These are phyloP conservation scores for Cystobasidiaceae sp. DNA, from an alignment of 1,284 basidiomycete species.

Conservation along the genomic window DNA sequence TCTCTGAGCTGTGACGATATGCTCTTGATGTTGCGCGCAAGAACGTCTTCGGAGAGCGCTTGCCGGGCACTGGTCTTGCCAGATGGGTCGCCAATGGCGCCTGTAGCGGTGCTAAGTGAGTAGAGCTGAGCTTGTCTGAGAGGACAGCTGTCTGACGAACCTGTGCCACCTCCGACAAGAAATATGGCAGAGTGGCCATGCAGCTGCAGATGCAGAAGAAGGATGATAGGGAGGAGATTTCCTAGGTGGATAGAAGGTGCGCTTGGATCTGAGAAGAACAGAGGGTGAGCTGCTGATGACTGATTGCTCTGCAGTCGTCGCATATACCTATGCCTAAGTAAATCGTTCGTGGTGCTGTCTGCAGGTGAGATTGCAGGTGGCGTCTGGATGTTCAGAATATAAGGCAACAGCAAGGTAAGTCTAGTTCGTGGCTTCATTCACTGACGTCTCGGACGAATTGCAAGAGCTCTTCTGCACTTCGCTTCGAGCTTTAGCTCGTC, in stretches of 20 bases:
- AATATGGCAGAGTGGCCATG: constrained; percentile 75
- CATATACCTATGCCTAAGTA: too few species aligned
- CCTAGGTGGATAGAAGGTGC: constrained; percentile 85
- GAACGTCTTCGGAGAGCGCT: constrained; percentile 57
- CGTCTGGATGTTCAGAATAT: too few species aligned
- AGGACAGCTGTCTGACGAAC: too few species aligned
- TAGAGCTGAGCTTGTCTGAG: background rate
- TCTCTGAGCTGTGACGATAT: constrained; percentile 62
- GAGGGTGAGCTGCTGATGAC: too few species aligned
- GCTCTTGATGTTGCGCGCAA: constrained; percentile 62
- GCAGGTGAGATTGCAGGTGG: constrained; percentile 30
- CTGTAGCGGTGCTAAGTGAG: constrained; percentile 92
- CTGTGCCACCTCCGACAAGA: constrained; percentile 57
- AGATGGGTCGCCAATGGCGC: constrained; percentile 93
- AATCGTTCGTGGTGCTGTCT: constrained; percentile 52
- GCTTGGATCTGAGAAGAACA: constrained; percentile 90
- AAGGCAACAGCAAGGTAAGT: too few species aligned
- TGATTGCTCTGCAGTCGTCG: too few species aligned
- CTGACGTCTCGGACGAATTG: too few species aligned
- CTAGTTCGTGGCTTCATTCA: too few species aligned
- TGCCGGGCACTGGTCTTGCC: constrained; percentile 79
- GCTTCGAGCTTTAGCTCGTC: too few species aligned
- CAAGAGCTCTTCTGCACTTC: too few species aligned
- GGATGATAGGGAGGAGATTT: constrained; percentile 83
- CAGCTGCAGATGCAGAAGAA: constrained; percentile 77